Percentiles rank a stretch among this genome's conserved stretches.
Evolutionary conservation across 1,284 basidiomycete species (phyloP).

Genomic region (Lignosus rhinocerotis): DNA sequence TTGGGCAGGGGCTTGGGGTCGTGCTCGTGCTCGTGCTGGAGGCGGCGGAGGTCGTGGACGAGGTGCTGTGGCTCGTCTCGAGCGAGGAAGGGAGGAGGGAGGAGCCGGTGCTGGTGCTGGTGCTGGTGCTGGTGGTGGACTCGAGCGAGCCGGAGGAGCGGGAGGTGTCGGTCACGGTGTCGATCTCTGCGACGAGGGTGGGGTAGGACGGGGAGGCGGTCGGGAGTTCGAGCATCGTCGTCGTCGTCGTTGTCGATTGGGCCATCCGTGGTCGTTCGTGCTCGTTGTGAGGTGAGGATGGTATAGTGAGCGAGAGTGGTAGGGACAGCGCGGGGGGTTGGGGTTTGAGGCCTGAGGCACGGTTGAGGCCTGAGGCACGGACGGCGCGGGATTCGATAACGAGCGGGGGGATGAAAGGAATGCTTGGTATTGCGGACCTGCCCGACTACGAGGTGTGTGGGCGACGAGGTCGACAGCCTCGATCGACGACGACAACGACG

Average conservation of each 20-base stretch:
- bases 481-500: not conserved
- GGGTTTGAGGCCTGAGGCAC: too few species aligned
- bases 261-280: not conserved
- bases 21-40: constrained; percentile 19
- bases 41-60: constrained; percentile 6
- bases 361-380: not conserved
- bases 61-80: constrained; percentile 3
- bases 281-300: not conserved
- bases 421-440: not conserved
- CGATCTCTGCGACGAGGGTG: constrained; percentile 14
- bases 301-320: not conserved
- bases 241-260: not conserved
- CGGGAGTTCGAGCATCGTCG: not conserved
- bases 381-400: not conserved
- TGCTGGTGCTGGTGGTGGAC: constrained; percentile 3
- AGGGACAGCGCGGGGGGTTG: not conserved
- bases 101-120: constrained; percentile 2
- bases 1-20: constrained; percentile 21
- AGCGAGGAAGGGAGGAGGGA: constrained; percentile 4
- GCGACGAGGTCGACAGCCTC: not conserved
- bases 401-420: not conserved
- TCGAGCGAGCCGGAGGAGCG: constrained; percentile 24
- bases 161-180: constrained; percentile 10
- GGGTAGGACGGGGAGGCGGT: constrained; percentile 8
- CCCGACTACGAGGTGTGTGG: not conserved